These are phyloP conservation scores for Beauveria bassiana DNA, from an alignment of 2,329 filamentous ascomycete species.

Conservation along the genomic window DNA sequence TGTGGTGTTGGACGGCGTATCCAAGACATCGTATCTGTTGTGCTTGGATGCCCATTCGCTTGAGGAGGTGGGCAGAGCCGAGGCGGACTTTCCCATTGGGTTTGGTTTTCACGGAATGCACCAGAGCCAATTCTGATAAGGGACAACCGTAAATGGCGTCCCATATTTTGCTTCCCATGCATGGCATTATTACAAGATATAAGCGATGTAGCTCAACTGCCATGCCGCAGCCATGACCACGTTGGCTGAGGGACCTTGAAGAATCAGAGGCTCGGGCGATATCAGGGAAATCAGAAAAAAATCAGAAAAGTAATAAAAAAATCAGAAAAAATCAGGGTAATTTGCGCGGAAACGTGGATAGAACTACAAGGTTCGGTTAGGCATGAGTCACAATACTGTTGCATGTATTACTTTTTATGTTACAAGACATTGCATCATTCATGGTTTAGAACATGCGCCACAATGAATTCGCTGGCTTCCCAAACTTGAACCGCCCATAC, in stretches of 20 bases:
- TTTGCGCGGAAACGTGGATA: no score
- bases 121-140: not conserved
- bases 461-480: slow-evolving; percentile 32
- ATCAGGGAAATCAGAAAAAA: no score
- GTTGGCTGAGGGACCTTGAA: not conserved
- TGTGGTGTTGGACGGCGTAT: slow-evolving; percentile 56
- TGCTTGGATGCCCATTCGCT: slow-evolving; percentile 56
- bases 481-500: slow-evolving; percentile 36
- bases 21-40: slow-evolving; percentile 54
- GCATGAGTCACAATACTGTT: not conserved
- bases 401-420: not conserved
- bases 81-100: slow-evolving; percentile 50
- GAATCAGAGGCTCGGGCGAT: no score
- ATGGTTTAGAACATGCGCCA: slow-evolving; percentile 36
- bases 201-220: not conserved
- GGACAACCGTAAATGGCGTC: no score
- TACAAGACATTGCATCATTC: not conserved
- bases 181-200: not conserved
- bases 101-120: slow-evolving; percentile 61
- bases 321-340: no score
- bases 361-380: no score
- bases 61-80: slow-evolving; percentile 56
- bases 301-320: no score
- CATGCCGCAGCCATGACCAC: not conserved
- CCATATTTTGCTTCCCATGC: no score